phyloP scores from a whole-genome alignment of 352 stramenopile species.

The Phytophthora kernoviae region DNA sequence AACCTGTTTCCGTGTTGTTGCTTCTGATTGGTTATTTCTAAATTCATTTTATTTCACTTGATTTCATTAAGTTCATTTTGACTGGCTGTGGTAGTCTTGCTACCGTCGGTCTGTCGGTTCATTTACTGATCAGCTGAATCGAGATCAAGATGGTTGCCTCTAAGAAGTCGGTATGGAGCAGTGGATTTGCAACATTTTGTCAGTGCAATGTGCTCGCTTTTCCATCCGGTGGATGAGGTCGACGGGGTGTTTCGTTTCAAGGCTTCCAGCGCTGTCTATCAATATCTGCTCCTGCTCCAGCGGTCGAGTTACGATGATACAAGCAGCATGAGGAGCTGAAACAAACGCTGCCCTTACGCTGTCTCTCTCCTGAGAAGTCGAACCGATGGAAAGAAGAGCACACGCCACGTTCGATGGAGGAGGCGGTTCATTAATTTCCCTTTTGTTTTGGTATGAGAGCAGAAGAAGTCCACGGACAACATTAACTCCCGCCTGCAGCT shows the following conservation, averaged over 20 bases:
- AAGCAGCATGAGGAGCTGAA: neutral
- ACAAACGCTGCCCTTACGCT: neutral
- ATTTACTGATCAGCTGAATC: slow-evolving; percentile 25
- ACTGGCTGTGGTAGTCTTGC: too few species aligned
- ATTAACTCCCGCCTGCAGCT: slow-evolving; percentile 99
- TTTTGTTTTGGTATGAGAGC: slow-evolving; percentile 35
- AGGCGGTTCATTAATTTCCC: slow-evolving; percentile 28
- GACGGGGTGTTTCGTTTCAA: too few species aligned
- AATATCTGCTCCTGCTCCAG: neutral
- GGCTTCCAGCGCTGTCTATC: neutral
- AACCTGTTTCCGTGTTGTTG: neutral
- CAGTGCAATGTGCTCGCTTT: slow-evolving; percentile 8
- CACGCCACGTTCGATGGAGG: slow-evolving; percentile 35
- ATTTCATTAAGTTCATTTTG: slow-evolving; percentile 20
- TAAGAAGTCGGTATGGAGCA: slow-evolving; percentile 90
- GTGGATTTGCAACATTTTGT: slow-evolving; percentile 22
- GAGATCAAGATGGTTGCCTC: slow-evolving; percentile 85
- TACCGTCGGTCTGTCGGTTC: too few species aligned
- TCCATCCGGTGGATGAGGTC: slow-evolving; percentile 71
- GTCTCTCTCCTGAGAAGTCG: slow-evolving; percentile 40
- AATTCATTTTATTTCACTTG: neutral
- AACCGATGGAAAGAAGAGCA: slow-evolving; percentile 30
- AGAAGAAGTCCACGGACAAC: slow-evolving; percentile 98
- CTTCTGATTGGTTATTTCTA: too few species aligned
- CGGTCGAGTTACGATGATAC: neutral